These are phyloP conservation scores for Boletus tomentosulus DNA, from an alignment of 768 basidiomycete genomes.

Conservation along the genomic window DNA sequence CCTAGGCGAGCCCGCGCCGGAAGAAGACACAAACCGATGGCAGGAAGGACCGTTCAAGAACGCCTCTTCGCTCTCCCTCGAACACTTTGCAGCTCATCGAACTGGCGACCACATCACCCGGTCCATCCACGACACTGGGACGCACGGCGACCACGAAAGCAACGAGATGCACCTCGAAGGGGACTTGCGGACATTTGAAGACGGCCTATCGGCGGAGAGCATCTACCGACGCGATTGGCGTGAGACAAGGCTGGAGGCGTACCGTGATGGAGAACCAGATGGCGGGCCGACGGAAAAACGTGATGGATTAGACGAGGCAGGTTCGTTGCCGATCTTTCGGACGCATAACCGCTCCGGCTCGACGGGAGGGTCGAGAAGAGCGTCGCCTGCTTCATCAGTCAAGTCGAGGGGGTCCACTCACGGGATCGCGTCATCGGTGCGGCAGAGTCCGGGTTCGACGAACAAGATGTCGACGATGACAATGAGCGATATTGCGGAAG, in stretches of 20 bases:
- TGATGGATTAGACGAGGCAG: conserved; percentile 31
- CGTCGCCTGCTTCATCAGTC: conserved; percentile 50
- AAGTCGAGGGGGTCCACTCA: conserved; percentile 34
- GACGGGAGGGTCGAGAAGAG: conserved; percentile 32
- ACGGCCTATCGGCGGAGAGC: conserved; percentile 57
- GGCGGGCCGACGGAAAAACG: conserved; percentile 7
- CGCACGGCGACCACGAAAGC: conserved; percentile 20
- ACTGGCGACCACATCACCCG: conserved; percentile 53
- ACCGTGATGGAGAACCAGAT: conserved; percentile 15
- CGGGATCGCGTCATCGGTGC: conserved; percentile 27
- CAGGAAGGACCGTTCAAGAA: conserved; percentile 54
- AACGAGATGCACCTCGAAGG: conserved; percentile 32
- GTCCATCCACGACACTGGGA: not conserved
- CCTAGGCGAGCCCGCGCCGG: conserved; percentile 45
- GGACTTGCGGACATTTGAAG: conserved; percentile 59
- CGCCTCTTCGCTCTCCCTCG: conserved; percentile 65
- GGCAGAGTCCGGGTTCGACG: conserved; percentile 47
- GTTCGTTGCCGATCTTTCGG: conserved; percentile 23
- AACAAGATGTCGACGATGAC: conserved; percentile 44
- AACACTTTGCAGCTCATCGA: conserved; percentile 60
- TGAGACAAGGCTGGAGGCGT: conserved; percentile 50
- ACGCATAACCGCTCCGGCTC: conserved; percentile 14
- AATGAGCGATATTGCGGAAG: conserved; percentile 40
- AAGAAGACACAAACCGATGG: conserved; percentile 41
- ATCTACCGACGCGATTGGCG: conserved; percentile 75